phyloP scores from a whole-genome alignment of 257 asterid species.

The Scutellaria galericulata region DNA sequence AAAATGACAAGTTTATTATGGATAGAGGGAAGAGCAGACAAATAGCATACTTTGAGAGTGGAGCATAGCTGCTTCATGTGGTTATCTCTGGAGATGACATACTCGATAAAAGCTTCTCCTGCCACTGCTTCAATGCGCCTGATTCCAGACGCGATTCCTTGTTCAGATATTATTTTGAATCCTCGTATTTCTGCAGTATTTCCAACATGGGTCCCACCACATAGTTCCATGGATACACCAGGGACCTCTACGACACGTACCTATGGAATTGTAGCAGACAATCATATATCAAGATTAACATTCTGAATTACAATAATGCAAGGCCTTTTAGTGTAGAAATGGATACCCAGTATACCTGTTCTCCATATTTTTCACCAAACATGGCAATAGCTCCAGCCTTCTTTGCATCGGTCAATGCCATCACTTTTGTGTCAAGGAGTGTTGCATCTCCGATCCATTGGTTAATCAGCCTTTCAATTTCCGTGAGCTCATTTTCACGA shows the following conservation, averaged over 20 bases:
- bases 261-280: conserved; percentile 41
- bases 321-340: neutral
- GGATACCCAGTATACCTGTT: conserved; percentile 51
- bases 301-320: neutral
- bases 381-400: conserved; percentile 92
- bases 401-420: conserved; percentile 86
- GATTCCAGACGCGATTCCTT: conserved; percentile 85
- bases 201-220: conserved; percentile 94
- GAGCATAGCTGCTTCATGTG: conserved; percentile 93
- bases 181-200: conserved; percentile 88
- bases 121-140: conserved; percentile 97
- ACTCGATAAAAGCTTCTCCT: conserved; percentile 89
- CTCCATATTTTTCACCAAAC: conserved; percentile 99
- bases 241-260: conserved; percentile 98
- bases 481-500: conserved; percentile 65
- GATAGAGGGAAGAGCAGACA: neutral
- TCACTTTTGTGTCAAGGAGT: conserved; percentile 70
- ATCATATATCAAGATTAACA: conserved; percentile 1
- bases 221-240: conserved; percentile 91
- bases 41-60: conserved; percentile 74
- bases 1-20: neutral
- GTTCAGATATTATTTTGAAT: conserved; percentile 83
- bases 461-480: conserved; percentile 80
- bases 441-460: conserved; percentile 88
- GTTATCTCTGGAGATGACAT: conserved; percentile 82